Evolutionary conservation across 352 stramenopile species (phyloP), one percentile per base, ranked within the genome.

Genomic region (Globisporangium recalcitrans): DNA sequence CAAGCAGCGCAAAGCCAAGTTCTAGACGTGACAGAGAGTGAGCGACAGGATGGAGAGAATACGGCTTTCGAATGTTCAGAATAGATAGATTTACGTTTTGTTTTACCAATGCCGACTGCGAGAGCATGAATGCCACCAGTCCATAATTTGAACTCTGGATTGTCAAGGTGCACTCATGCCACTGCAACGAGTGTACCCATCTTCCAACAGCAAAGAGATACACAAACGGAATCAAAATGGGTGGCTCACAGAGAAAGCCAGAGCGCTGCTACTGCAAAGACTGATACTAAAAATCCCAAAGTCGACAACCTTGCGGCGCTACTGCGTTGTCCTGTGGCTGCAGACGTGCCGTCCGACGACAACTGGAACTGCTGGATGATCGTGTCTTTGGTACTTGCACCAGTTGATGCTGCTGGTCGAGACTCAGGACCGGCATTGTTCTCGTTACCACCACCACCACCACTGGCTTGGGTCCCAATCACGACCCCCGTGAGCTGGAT

Each of bases 1-100:
- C 62, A 87, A 90, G 66, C 78, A 91, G 70, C 82, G 85, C 62
- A 94, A 92, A 72, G 78, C 82, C 58, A 91, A 87, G 72, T 92
- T 92, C 65, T 94, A 82, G 62, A 58, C 24, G 13, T 6, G 2
- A 4, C 14, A 5, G n/a, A 29, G 10, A 26, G 24, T 9, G 2
- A 52, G 24, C 22, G 24, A 53, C n/a, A n/a, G n/a, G 47, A 26
- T 29, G 16, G 10, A 26, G 4, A 19, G 31, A 42, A 13, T 16
- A 42, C 11, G 27, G 52, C 52, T 29, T 40, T 55, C 40, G 40
- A 40, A 19, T 26, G 49, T 55, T 48, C 32, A 57, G 26, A 36
- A 36, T 57, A 42, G 60, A 57, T 52, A 61, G 53, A 66, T 57
- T 55, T 55, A 40, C 32, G 16, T 24, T 38, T 36, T 40, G 19